Conservation (phyloP, 108 stramenopile genomes). For the Stephanodiscus minutulus region DNA sequence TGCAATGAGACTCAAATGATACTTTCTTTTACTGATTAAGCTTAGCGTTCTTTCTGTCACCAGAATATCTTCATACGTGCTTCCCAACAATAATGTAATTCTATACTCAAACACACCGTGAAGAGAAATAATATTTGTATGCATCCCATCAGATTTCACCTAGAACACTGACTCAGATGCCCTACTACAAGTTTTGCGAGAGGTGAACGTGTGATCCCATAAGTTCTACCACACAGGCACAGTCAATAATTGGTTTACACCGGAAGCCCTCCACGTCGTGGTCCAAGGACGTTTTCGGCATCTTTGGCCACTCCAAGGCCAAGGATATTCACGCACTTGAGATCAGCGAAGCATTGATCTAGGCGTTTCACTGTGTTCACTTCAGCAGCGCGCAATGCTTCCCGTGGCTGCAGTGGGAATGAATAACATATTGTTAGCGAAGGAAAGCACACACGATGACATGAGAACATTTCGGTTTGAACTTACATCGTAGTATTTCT, state of each 20-base stretch:
- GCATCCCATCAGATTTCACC: no score
- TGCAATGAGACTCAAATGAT: slow-evolving; percentile 15
- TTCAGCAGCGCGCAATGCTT: slow-evolving; percentile 92
- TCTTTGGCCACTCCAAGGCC: slow-evolving; percentile 62
- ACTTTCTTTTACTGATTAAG: no score
- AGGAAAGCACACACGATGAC: background rate
- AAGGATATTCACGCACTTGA: slow-evolving; percentile 88
- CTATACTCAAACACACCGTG: no score
- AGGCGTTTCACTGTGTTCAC: slow-evolving; percentile 85
- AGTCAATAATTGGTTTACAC: slow-evolving; percentile 50
- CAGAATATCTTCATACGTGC: no score
- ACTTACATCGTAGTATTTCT: slow-evolving; percentile 95
- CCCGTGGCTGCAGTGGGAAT: slow-evolving; percentile 71
- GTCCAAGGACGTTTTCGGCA: slow-evolving; percentile 76
- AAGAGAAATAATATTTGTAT: no score
- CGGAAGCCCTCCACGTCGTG: slow-evolving; percentile 86
- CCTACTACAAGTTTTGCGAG: no score
- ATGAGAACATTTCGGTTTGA: background rate
- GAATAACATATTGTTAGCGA: background rate
- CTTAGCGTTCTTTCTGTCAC: no score
- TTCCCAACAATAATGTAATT: no score
- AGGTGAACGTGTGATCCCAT: no score
- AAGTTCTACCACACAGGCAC: no score
- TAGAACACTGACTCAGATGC: no score
- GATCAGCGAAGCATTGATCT: slow-evolving; percentile 78